Conservation (phyloP, 1,139 yeast genomes). For the Tardiomyces blankii region DNA sequence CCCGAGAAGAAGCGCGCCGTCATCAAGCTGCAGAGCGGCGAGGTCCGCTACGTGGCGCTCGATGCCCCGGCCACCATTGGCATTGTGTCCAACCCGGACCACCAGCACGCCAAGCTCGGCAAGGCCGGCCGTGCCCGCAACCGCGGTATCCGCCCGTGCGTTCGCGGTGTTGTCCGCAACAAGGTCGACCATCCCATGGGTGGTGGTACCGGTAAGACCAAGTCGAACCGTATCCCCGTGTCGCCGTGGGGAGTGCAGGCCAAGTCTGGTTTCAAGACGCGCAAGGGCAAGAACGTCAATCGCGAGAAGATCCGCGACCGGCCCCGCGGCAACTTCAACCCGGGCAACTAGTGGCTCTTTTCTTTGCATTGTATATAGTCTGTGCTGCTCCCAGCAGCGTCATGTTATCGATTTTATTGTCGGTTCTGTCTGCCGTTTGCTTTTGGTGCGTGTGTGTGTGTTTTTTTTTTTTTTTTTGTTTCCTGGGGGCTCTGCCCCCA, state of each 20-base stretch:
- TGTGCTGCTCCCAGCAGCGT: too few relatives aligned
- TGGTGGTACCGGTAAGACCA: slow-evolving; percentile 99
- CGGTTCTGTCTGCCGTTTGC: too few relatives aligned
- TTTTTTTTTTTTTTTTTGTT: too few relatives aligned
- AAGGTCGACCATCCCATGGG: slow-evolving; percentile 98
- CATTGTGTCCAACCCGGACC: slow-evolving; percentile 88
- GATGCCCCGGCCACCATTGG: slow-evolving; percentile 94
- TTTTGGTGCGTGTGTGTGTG: too few relatives aligned
- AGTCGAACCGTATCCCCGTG: slow-evolving; percentile 87
- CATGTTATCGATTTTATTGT: too few relatives aligned
- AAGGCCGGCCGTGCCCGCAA: slow-evolving; percentile 95
- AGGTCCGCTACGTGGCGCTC: slow-evolving; percentile 77
- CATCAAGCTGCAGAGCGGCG: slow-evolving; percentile 80
- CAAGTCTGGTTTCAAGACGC: slow-evolving; percentile 88
- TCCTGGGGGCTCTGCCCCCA: too few relatives aligned
- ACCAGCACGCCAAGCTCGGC: slow-evolving; percentile 83
- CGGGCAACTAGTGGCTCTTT: background rate
- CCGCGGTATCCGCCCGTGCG: slow-evolving; percentile 88
- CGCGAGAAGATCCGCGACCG: slow-evolving; percentile 71
- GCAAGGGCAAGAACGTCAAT: slow-evolving; percentile 79
- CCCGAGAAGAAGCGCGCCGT: slow-evolving; percentile 64
- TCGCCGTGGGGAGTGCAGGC: slow-evolving; percentile 94
- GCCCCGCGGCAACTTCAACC: slow-evolving; percentile 23
- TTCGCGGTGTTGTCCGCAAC: slow-evolving; percentile 98
- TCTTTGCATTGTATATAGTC: background rate